These are phyloP conservation scores for Glycyrrhiza uralensis DNA, from an alignment of 306 rosid genomes.

Conservation along the genomic window DNA sequence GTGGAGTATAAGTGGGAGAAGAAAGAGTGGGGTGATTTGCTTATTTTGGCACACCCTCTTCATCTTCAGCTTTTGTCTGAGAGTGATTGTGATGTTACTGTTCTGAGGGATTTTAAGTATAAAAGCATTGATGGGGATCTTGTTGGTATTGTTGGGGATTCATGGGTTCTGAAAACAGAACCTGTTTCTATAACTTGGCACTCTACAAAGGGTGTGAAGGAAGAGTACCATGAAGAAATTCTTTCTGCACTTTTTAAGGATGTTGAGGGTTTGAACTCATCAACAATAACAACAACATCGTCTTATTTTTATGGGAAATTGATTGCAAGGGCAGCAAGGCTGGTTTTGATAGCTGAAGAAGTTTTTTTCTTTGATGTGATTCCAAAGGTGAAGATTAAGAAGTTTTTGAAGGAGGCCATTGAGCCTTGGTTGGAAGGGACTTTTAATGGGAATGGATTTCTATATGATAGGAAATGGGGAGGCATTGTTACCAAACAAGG, in stretches of 20 bases:
- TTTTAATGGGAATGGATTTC: constrained; percentile 56
- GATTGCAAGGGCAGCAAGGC: constrained; percentile 72
- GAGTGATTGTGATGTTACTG: constrained; percentile 26
- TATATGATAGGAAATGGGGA: constrained; percentile 68
- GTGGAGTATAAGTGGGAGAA: constrained; percentile 67
- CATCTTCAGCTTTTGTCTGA: constrained; percentile 40
- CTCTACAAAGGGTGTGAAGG: constrained; percentile 50
- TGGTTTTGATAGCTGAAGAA: constrained; percentile 84
- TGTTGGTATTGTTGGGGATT: constrained; percentile 67
- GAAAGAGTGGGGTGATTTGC: constrained; percentile 65
- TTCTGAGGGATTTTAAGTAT: constrained; percentile 55
- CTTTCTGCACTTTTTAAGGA: constrained; percentile 49
- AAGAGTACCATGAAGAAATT: constrained; percentile 44
- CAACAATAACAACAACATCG: constrained; percentile 27
- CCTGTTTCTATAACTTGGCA: constrained; percentile 64
- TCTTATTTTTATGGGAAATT: constrained; percentile 53
- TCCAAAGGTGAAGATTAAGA: constrained; percentile 35
- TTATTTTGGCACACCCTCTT: constrained; percentile 70
- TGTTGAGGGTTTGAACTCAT: constrained; percentile 36
- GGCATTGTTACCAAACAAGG: constrained; percentile 63
- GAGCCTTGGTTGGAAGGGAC: constrained; percentile 76
- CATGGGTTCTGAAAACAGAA: constrained; percentile 54
- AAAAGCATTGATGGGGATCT: constrained; percentile 78
- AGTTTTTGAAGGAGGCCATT: constrained; percentile 56
- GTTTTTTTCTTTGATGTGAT: constrained; percentile 45